Percentiles rank a stretch among this genome's conserved stretches.
These are phyloP conservation scores for Theileria annulata DNA, from an alignment of 169 alveolate genomes.

Conservation along the genomic window DNA sequence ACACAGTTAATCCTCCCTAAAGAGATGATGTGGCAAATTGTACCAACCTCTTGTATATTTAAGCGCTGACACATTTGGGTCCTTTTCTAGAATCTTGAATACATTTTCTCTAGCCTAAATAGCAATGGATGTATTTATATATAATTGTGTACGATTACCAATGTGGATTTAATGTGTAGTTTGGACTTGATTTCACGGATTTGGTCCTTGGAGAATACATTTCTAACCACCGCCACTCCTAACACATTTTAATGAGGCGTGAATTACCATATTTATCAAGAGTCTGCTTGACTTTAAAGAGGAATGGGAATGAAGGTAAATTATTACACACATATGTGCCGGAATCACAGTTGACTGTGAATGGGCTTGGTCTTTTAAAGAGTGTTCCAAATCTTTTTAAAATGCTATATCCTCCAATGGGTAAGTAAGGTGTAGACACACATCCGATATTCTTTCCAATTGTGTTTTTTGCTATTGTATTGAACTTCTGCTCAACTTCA, in stretches of 20 bases:
- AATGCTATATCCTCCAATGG: background rate
- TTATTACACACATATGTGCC: background rate
- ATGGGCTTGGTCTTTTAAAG: background rate
- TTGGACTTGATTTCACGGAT: conserved; percentile 13
- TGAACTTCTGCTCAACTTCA: background rate
- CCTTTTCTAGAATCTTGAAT: conserved; percentile 41
- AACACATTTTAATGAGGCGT: background rate
- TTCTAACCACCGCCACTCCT: conserved; percentile 65
- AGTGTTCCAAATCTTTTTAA: background rate
- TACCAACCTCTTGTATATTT: conserved; percentile 53
- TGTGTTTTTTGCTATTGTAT: conserved; percentile 12
- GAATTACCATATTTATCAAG: background rate
- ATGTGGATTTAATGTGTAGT: conserved; percentile 37
- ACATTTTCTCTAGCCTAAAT: conserved; percentile 41
- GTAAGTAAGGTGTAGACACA: conserved; percentile 26
- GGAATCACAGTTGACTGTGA: background rate
- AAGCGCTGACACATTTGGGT: conserved; percentile 51
- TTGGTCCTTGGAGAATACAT: conserved; percentile 38
- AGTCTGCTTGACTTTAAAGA: background rate
- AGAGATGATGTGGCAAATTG: no score
- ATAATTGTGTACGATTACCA: conserved; percentile 18
- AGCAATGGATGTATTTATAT: background rate
- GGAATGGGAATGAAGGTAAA: background rate
- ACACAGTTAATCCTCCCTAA: conserved; percentile 57
- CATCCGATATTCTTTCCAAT: conserved; percentile 15